Evolutionary conservation across 2,329 filamentous ascomycete genomes (phyloP), one percentile per base, ranked within the genome.

Genomic region (Verticillium alfalfae): DNA sequence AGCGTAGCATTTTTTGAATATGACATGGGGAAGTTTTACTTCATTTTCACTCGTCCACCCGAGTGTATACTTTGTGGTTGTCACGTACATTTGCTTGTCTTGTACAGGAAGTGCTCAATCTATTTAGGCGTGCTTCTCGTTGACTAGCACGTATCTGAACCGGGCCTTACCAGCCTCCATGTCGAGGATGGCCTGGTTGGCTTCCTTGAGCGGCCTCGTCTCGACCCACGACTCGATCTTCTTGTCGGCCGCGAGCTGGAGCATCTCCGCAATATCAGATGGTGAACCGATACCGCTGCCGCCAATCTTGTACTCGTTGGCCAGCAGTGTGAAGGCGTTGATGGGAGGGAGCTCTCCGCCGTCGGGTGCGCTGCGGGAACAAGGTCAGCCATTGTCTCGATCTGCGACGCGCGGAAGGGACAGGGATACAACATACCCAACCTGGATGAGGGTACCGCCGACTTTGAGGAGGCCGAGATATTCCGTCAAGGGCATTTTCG

Each of bases 171-270:
- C 83, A 2, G 71, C 73, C 52, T 84, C 80, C 74, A 85, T 78
- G 65, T 85, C 82, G 39, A 84, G 68, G 22, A 85, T 72, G 1
- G 77, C 76, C 70, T 80, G 68, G 67, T 86, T 86, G 2, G 79
- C 79, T 45, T 82, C 78, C 66, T 76, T 78, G 77, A 87, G 78
- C 3, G 78, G 76, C 39, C 79, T 72, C 69, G 76, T 73, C 68
- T 85, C 75, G 18, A 85, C 77, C 79, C 81, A 84, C 1, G 83
- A 80, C 71, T 81, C 78, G 8, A 87, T 71, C 9, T 78, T 76
- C 70, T 85, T 80, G 60, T 84, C 76, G 0, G 77, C 82, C 22
- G 80, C 82, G 60, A 87, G 77, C 57, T 79, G 62, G 59, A 87
- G 67, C 84, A 87, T 87, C 66, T 83, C 79, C 56, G 76, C 74